These are phyloP conservation scores for Petunia hybrid DNA, from an alignment of 305 asterid genomes.

Conservation along the genomic window DNA sequence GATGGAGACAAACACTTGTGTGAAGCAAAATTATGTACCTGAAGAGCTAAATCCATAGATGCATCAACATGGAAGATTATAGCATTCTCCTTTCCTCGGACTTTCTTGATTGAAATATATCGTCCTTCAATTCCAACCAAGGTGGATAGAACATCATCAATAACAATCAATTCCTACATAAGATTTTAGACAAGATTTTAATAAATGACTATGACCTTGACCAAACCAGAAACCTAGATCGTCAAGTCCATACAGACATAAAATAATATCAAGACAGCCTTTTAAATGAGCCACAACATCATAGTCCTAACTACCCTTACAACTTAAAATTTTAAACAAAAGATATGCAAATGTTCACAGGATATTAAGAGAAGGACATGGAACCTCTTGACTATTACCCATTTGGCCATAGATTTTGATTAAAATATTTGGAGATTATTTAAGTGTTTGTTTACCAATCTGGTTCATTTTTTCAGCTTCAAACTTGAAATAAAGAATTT, in stretches of 20 bases:
- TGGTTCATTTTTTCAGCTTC: no score
- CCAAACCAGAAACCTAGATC: not conserved
- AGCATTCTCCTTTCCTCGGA: constrained; percentile 67
- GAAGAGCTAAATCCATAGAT: constrained; percentile 97
- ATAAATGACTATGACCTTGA: not conserved
- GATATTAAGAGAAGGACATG: not conserved
- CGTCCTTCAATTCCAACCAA: constrained; percentile 95
- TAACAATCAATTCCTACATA: constrained; percentile 87
- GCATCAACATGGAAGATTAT: constrained; percentile 77
- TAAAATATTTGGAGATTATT: no score
- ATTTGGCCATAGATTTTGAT: no score
- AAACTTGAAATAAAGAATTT: no score
- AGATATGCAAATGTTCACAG: not conserved
- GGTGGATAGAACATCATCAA: constrained; percentile 84
- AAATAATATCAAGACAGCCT: not conserved
- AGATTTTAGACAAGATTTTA: constrained; percentile 21
- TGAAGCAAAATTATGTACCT: constrained; percentile 52
- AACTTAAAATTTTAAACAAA: no score
- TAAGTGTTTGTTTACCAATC: no score
- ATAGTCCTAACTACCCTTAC: not conserved
- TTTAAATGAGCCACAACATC: constrained; percentile 10
- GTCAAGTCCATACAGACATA: constrained; percentile 9
- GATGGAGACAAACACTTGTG: not conserved
- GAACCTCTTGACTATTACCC: not conserved
- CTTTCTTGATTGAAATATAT: constrained; percentile 71